phyloP scores from a whole-genome alignment of 73 alveolate species.

The Paramecium sonneborni region DNA sequence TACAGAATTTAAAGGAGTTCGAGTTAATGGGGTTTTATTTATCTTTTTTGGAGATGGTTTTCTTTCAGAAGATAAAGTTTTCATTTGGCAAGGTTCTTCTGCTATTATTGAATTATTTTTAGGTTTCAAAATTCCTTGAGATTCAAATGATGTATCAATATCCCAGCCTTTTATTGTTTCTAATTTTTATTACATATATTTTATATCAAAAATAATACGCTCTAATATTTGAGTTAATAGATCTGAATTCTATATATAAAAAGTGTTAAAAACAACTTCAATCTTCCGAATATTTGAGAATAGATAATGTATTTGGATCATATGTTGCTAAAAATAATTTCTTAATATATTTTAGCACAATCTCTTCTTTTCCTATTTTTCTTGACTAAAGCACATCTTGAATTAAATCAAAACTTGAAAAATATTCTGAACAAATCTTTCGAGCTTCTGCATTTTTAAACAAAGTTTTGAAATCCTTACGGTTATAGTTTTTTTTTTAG shows the following conservation, averaged over 20 bases:
- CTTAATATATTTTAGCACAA: not conserved
- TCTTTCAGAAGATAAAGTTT: slow-evolving; percentile 12
- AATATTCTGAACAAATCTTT: not conserved
- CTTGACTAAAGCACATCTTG: not conserved
- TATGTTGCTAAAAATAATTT: not conserved
- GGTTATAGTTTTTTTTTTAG: too few species aligned
- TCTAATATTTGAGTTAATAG: too few species aligned
- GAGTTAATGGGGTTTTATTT: not conserved
- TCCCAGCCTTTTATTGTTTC: slow-evolving; percentile 35
- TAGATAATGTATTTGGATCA: not conserved
- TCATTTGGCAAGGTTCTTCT: slow-evolving; percentile 22
- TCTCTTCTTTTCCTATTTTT: not conserved
- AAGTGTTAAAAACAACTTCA: not conserved
- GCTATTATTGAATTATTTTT: not conserved
- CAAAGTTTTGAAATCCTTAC: not conserved
- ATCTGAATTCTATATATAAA: too few species aligned
- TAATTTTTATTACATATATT: not conserved
- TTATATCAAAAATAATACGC: not conserved
- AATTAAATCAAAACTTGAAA: not conserved
- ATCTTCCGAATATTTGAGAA: not conserved
- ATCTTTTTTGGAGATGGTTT: not conserved
- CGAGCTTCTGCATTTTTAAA: not conserved
- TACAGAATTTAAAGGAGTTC: not conserved
- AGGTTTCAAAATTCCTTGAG: not conserved
- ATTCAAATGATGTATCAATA: slow-evolving; percentile 16